phyloP scores from a whole-genome alignment of 345 rosid species.

The Hirschfeldia incana region DNA sequence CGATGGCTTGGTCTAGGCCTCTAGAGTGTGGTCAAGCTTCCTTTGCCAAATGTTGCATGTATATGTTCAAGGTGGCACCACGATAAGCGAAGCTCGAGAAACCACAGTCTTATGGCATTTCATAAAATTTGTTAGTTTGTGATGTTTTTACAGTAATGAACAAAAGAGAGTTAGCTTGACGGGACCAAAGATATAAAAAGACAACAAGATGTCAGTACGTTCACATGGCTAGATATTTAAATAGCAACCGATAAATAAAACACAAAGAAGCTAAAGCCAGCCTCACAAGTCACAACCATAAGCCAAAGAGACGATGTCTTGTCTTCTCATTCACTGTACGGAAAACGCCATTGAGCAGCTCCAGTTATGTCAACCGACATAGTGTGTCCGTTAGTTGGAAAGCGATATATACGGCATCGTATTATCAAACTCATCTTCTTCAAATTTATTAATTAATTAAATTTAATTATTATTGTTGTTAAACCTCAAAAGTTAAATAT shows the following conservation, averaged over 20 bases:
- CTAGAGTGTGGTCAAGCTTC: conserved; percentile 6
- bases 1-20: not conserved
- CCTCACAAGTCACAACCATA: not conserved
- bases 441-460: not conserved
- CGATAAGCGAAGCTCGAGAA: conserved; percentile 15
- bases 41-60: conserved; percentile 21
- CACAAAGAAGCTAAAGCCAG: not conserved
- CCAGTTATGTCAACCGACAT: conserved; percentile 18
- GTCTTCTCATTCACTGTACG: conserved; percentile 13
- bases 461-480: not conserved
- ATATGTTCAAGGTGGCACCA: not conserved
- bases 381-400: conserved; percentile 27
- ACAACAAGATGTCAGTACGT: conserved; percentile 15
- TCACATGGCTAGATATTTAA: conserved; percentile 30
- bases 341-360: conserved; percentile 18
- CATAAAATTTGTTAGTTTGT: not conserved
- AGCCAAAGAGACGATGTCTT: conserved; percentile 9
- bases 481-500: not conserved
- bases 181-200: not conserved
- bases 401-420: conserved; percentile 24
- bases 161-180: not conserved
- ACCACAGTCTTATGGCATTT: not conserved
- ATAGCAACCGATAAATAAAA: not conserved
- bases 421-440: conserved; percentile 20
- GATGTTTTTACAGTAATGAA: not conserved